phyloP scores from a whole-genome alignment of 306 rosid genomes.

The Medicago truncatula region MtrunA17r5.0-ANR NC_053044.1:26778001-26778500 shows the following conservation, averaged over 20 bases:
- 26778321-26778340: not conserved
- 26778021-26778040: conserved; percentile 40
- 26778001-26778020: conserved; percentile 30
- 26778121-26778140: too few species aligned
- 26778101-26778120: conserved; percentile 32
- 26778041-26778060: conserved; percentile 42
- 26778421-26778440: not conserved
- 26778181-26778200: conserved; percentile 6
- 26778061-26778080: conserved; percentile 36
- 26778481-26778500: not conserved
- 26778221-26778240: not conserved
- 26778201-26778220: not conserved
- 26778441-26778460: not conserved
- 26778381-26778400: not conserved
- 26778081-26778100: conserved; percentile 26
- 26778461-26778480: not conserved
- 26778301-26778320: not conserved
- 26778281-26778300: not conserved
- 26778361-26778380: not conserved
- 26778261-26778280: not conserved
- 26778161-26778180: conserved; percentile 4
- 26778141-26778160: not conserved
- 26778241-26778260: not conserved
- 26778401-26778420: too few species aligned
- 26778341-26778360: too few species aligned